A percentile compares a stretch with the other conserved stretches of the same genome.
Conservation (phyloP, 2,329 filamentous ascomycete species). For the Alternaria atra region DNA sequence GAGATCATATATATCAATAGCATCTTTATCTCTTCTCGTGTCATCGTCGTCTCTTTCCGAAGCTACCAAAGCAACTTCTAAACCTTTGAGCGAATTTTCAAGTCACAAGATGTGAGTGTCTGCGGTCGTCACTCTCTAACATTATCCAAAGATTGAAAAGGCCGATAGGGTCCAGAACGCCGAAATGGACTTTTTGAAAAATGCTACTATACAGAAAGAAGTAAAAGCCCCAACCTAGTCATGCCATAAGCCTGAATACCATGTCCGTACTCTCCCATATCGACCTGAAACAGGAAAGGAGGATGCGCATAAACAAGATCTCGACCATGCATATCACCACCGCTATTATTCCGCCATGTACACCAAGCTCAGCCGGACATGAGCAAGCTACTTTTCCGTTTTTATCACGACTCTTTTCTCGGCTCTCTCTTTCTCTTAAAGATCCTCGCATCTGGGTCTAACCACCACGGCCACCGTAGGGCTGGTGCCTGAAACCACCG, state of each 20-base stretch:
- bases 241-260: background rate
- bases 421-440: background rate
- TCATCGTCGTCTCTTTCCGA: background rate
- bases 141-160: background rate
- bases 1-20: too few relatives aligned
- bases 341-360: conserved; percentile 1
- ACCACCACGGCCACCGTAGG: conserved; percentile 41
- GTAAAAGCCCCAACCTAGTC: background rate
- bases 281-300: background rate
- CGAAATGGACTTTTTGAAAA: conserved; percentile 2
- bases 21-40: too few relatives aligned
- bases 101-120: background rate
- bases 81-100: background rate
- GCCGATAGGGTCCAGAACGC: background rate
- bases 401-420: background rate
- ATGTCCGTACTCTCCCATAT: background rate
- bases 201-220: conserved; percentile 6
- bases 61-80: background rate
- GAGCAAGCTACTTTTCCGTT: background rate
- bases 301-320: background rate
- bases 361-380: background rate
- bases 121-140: too few relatives aligned
- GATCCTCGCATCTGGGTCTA: background rate
- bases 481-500: conserved; percentile 42
- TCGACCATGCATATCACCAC: background rate